A percentile compares a stretch with the other conserved stretches of the same genome.
These are phyloP conservation scores for Monosporascus sp. DNA, from an alignment of 2,329 filamentous ascomycete genomes.

Conservation along the genomic window DNA sequence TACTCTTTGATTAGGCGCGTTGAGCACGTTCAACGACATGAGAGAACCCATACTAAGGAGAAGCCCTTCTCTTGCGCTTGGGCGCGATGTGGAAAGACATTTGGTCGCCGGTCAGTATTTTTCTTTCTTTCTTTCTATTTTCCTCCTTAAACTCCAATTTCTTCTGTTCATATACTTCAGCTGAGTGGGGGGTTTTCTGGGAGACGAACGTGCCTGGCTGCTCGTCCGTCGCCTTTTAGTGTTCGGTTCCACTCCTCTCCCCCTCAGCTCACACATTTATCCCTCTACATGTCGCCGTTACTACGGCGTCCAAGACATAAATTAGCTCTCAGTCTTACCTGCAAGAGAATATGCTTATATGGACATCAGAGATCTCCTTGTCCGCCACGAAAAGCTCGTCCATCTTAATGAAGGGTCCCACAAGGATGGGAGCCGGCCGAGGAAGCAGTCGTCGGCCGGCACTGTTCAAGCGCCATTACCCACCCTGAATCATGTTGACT, in stretches of 20 bases:
- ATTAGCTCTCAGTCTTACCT: conserved; percentile 9
- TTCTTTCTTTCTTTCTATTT: conserved; percentile 6
- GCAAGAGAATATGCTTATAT: conserved; percentile 46
- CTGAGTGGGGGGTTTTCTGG: background rate
- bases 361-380: conserved; percentile 59
- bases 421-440: conserved; percentile 46
- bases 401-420: conserved; percentile 54
- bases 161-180: background rate
- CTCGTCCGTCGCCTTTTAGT: conserved; percentile 7
- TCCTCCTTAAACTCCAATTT: background rate
- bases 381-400: conserved; percentile 60
- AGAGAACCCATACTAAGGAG: conserved; percentile 61
- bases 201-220: background rate
- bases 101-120: conserved; percentile 52
- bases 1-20: conserved; percentile 46
- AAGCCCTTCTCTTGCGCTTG: conserved; percentile 58
- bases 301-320: conserved; percentile 10
- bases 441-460: conserved; percentile 47
- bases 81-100: conserved; percentile 57
- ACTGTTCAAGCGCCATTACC: conserved; percentile 40
- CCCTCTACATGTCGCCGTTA: conserved; percentile 11
- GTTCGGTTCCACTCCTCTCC: conserved; percentile 4
- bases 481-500: conserved; percentile 42
- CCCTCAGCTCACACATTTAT: conserved; percentile 7
- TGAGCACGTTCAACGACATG: conserved; percentile 60